Percentiles rank a stretch among this genome's conserved stretches.
These are phyloP conservation scores for Orbilia blumenaviensis DNA, from an alignment of 2,329 filamentous ascomycete genomes.

Conservation along the genomic window DNA sequence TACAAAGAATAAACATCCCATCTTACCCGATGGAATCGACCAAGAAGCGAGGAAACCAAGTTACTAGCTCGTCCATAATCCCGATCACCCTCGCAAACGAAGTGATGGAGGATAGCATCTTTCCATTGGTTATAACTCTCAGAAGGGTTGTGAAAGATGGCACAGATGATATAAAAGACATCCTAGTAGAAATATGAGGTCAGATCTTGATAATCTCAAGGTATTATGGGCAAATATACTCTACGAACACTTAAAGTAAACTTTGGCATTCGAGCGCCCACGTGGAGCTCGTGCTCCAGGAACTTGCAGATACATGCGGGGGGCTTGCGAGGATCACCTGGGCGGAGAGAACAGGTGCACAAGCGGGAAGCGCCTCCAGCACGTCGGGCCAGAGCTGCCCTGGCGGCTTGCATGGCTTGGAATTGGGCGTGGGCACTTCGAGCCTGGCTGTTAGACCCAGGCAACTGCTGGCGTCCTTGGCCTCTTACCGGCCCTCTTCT, in stretches of 20 bases:
- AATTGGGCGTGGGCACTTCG: too few species aligned
- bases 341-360: neutral
- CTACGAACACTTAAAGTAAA: neutral
- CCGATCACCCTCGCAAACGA: neutral
- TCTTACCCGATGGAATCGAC: neutral
- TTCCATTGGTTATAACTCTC: neutral
- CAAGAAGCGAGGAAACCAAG: slow-evolving; percentile 5
- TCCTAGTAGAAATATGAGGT: neutral
- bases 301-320: slow-evolving; percentile 12
- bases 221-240: neutral
- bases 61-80: neutral
- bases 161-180: slow-evolving; percentile 4
- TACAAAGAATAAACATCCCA: neutral
- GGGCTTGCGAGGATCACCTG: neutral
- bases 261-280: slow-evolving; percentile 14
- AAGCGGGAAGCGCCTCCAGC: too few species aligned
- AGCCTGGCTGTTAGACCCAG: too few species aligned
- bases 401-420: too few species aligned
- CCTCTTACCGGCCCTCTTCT: too few species aligned
- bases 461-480: too few species aligned
- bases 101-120: slow-evolving; percentile 17
- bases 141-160: neutral
- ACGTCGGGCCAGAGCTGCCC: too few species aligned
- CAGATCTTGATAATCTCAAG: neutral
- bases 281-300: neutral